Conservation (phyloP, 495 filamentous ascomycete species). For the Mycothermus thermophilus region DNA sequence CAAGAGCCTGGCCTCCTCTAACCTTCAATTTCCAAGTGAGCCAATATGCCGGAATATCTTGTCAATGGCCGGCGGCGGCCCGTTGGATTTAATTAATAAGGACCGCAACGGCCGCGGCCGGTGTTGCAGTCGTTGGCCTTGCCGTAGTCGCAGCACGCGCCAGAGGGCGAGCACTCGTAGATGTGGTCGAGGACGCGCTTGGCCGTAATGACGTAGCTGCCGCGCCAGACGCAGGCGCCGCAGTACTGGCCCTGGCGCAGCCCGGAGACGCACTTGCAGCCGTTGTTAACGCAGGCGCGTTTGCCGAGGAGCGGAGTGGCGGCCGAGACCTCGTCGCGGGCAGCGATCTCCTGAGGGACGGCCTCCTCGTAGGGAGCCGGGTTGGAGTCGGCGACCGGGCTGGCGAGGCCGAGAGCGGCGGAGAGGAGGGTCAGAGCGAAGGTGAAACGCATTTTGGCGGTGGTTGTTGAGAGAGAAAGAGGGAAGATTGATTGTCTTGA, state of each 20-base stretch:
- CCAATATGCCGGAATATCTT: too few relatives aligned
- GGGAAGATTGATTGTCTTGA: too few relatives aligned
- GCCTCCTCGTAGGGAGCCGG: background rate
- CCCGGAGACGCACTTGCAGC: conserved; percentile 7
- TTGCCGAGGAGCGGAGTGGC: background rate
- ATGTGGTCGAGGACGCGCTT: conserved; percentile 7
- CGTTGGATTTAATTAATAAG: background rate
- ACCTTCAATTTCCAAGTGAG: too few relatives aligned
- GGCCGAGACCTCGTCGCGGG: background rate
- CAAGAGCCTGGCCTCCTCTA: too few relatives aligned
- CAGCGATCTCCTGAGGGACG: conserved; percentile 1
- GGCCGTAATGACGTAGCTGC: conserved; percentile 5
- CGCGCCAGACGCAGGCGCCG: conserved; percentile 4
- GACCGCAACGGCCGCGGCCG: background rate
- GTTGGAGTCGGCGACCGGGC: background rate
- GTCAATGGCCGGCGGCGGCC: too few relatives aligned
- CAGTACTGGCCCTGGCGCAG: conserved; percentile 7
- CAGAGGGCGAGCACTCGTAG: conserved; percentile 11
- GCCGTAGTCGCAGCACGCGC: conserved; percentile 10
- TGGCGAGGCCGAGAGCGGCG: conserved; percentile 1
- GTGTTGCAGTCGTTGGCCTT: conserved; percentile 5
- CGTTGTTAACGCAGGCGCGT: conserved; percentile 4
- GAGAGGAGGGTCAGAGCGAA: background rate
- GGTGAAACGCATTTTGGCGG: conserved; percentile 1
- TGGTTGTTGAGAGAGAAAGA: too few relatives aligned